Evolutionary conservation across 495 filamentous ascomycete species (phyloP), one percentile per base, ranked within the genome.

Genomic region (Elaphomyces granulatus): DNA sequence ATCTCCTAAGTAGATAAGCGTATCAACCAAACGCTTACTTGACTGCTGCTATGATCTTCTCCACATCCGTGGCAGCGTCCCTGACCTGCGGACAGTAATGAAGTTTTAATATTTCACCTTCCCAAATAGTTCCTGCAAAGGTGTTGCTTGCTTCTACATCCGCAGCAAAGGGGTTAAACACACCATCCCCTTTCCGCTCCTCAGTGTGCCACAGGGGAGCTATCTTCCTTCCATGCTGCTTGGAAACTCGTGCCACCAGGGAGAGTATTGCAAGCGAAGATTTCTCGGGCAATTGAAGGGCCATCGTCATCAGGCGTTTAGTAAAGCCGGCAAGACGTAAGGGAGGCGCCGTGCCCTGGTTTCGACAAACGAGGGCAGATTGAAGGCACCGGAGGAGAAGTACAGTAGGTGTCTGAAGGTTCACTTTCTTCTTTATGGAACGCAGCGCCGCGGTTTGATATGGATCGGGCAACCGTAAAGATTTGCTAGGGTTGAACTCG

Each of bases 321-420:
- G 77, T 71, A 64, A 96, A 96, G 9, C 83, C 79, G 23, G 81
- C 88, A 17, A 95, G 65, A n/a, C 87, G 74, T 7, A 81, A 55
- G 0, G 87, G 86, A 6, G 74, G 68, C 2, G 85, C 83, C 17
- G 79, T 70, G 23, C 63, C 62, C 26, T 67, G 61, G 8, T 56
- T 56, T 26, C 63, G 58, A 17, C 63, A 61, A 4, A 69, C 37
- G 14, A 98, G 73, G 28, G 82, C 71, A 8, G 80, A 78, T 15
- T 80, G 76, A 4, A 98, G 70, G 41, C 83, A 85, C 34, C 85
- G 81, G 47, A 96, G 69, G 34, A 96, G 75, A 32, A 98, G 77
- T 23, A 94, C 86, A 9, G 80, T 85, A 1, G 85, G 90, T 0
- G 90, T 96, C 51, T 87, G 80, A 36, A 94, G 74, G 64, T 98